Percentiles rank a stretch among this genome's conserved stretches.
Evolutionary conservation across 495 filamentous ascomycete species (phyloP).

Genomic region (Neurospora sp.): DNA sequence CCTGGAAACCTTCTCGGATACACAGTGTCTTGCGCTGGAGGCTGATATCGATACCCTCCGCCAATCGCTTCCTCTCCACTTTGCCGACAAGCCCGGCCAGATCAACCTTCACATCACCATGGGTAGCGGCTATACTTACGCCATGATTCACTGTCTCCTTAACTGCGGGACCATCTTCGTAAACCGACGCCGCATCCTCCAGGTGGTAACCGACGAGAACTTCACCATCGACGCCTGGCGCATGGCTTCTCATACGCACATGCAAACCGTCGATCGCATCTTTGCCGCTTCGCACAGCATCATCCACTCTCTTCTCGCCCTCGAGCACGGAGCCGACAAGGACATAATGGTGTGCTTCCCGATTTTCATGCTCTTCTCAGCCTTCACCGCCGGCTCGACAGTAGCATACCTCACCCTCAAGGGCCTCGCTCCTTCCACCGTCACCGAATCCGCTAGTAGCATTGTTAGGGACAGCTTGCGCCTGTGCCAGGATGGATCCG

Average conservation of each 20-base stretch:
- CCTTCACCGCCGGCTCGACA: slow-evolving; percentile 40
- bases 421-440: slow-evolving; percentile 34
- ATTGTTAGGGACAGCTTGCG: slow-evolving; percentile 40
- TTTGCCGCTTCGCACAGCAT: slow-evolving; percentile 41
- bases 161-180: slow-evolving; percentile 43
- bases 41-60: slow-evolving; percentile 36
- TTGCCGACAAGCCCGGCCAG: slow-evolving; percentile 39
- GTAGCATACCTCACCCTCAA: slow-evolving; percentile 41
- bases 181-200: slow-evolving; percentile 40
- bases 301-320: slow-evolving; percentile 32
- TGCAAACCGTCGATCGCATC: slow-evolving; percentile 33
- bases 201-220: slow-evolving; percentile 33
- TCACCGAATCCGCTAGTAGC: slow-evolving; percentile 33
- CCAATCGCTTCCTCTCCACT: slow-evolving; percentile 35
- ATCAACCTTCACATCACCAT: slow-evolving; percentile 44
- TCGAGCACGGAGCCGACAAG: slow-evolving; percentile 38
- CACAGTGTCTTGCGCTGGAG: slow-evolving; percentile 31
- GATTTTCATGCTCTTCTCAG: slow-evolving; percentile 42
- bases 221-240: slow-evolving; percentile 38
- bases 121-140: slow-evolving; percentile 42
- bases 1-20: slow-evolving; percentile 34
- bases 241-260: slow-evolving; percentile 25
- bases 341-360: slow-evolving; percentile 39
- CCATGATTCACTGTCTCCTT: slow-evolving; percentile 41
- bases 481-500: slow-evolving; percentile 36